Base-by-base conservation (phyloP, 805 yeast genomes). In the Candida awuae region DNA sequence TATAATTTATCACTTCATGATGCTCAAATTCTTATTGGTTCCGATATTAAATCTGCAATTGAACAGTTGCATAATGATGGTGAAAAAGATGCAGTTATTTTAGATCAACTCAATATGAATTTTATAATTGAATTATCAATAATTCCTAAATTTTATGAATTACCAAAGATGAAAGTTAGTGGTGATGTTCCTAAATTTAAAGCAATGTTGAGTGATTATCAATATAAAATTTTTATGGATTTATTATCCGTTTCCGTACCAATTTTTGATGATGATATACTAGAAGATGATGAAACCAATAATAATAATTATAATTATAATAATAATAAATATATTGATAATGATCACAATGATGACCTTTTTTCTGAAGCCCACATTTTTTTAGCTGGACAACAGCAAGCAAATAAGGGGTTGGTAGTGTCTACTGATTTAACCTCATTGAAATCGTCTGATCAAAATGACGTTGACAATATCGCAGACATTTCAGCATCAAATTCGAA, bases 1-100 rank as follows among this genome's bases (percentile, higher is more conserved):
- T 92, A 85, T 60, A 74, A 76, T 39, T 63, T 94, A 28, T 72
- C 68, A 39, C 65, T 92, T 5, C 81, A 83, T 42, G 92, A 90
- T 56, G 87, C 97, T 0, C 96, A 90, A 55, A 73, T 90, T 25
- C 63, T 92, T 39, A 79, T 92, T 33, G 98, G 97, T 0, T 80
- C 94, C 0, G 74, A 77, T 44, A 80, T 87, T 38, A 75, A 80
- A 48, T 73, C 83, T 1, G 82, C 95, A 0, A 76, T 88, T 64
- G 75, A 73, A 34, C 85, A 84, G 49, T 59, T 87, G 14, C 84
- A 80, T 46, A 60, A 63, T 4, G 62, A 59, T 19, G 61, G 57
- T 3, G 60, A 56, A 4, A 68, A 69, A 44, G 67, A 75, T 0
- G 73, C 82, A 4, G 68, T 78, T 43, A 77, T 92, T 40, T 66